phyloP scores from a whole-genome alignment of 306 rosid species.

The Vigna hirtella region DNA sequence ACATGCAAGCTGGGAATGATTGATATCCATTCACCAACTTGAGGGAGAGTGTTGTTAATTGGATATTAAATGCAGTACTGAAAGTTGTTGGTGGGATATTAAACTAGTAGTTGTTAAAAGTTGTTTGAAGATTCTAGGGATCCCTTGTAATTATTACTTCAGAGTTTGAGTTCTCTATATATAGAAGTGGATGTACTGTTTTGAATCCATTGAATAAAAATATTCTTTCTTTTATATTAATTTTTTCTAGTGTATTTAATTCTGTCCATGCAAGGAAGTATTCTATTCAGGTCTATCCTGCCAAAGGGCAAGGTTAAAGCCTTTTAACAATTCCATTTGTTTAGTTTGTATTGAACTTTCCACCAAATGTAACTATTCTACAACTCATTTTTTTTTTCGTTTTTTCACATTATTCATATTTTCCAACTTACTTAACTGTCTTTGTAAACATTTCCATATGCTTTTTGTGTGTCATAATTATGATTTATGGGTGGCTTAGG shows the following conservation, averaged over 20 bases:
- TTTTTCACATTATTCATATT: constrained; percentile 8
- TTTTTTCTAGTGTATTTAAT: neutral
- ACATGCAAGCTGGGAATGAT: too few species aligned
- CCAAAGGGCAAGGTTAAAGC: neutral
- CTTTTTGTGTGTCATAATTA: constrained; percentile 34
- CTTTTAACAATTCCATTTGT: neutral
- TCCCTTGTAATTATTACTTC: too few species aligned
- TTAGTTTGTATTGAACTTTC: constrained; percentile 30
- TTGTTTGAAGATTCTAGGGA: too few species aligned
- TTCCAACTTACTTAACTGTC: constrained; percentile 23
- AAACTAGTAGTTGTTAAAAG: too few species aligned
- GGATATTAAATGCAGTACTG: too few species aligned
- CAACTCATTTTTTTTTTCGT: constrained; percentile 1
- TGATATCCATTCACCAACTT: too few species aligned
- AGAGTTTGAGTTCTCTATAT: too few species aligned
- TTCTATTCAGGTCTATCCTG: neutral
- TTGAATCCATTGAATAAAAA: too few species aligned
- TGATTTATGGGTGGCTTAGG: constrained; percentile 60
- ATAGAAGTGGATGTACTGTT: too few species aligned
- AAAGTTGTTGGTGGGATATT: too few species aligned
- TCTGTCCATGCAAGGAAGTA: neutral
- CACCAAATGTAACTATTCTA: neutral
- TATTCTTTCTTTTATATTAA: too few species aligned
- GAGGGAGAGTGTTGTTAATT: too few species aligned
- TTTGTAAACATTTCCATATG: constrained; percentile 21